phyloP scores from a whole-genome alignment of 2,329 filamentous ascomycete genomes.

The Trichoderma citrinoviride region DNA sequence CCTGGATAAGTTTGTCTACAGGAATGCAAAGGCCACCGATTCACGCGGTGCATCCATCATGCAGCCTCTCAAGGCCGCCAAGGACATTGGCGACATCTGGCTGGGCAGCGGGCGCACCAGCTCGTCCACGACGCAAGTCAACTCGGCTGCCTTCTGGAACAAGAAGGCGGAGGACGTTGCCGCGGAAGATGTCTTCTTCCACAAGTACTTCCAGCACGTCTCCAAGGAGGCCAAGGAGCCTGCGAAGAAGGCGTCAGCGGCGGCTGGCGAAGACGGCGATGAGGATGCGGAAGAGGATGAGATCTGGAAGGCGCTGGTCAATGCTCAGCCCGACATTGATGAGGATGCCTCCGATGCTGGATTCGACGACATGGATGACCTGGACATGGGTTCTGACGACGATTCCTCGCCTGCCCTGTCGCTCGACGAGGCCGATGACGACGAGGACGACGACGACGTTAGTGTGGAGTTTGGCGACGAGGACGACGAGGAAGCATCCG shows the following conservation, averaged over 20 bases:
- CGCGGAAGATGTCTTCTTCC: constrained; percentile 95
- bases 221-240: constrained; percentile 58
- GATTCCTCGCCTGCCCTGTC: constrained; percentile 39
- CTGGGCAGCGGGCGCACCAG: constrained; percentile 51
- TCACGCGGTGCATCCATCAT: constrained; percentile 87
- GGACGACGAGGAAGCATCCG: constrained; percentile 2
- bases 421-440: constrained; percentile 44
- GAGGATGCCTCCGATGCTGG: constrained; percentile 52
- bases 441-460: constrained; percentile 43
- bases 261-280: constrained; percentile 48
- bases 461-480: constrained; percentile 15
- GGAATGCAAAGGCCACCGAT: constrained; percentile 74
- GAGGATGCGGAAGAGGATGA: constrained; percentile 64
- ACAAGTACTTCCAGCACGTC: constrained; percentile 84
- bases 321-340: constrained; percentile 67
- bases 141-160: constrained; percentile 86
- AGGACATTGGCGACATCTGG: constrained; percentile 55
- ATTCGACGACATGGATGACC: constrained; percentile 49
- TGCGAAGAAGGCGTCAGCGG: constrained; percentile 49
- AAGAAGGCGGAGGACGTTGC: constrained; percentile 85
- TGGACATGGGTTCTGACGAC: constrained; percentile 49
- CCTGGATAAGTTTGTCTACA: constrained; percentile 97
- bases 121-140: constrained; percentile 53
- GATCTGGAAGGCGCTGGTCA: constrained; percentile 88
- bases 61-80: constrained; percentile 71